Evolutionary conservation across 2,329 filamentous ascomycete genomes (phyloP).

Genomic region (Phyllosticta capitalensis): DNA sequence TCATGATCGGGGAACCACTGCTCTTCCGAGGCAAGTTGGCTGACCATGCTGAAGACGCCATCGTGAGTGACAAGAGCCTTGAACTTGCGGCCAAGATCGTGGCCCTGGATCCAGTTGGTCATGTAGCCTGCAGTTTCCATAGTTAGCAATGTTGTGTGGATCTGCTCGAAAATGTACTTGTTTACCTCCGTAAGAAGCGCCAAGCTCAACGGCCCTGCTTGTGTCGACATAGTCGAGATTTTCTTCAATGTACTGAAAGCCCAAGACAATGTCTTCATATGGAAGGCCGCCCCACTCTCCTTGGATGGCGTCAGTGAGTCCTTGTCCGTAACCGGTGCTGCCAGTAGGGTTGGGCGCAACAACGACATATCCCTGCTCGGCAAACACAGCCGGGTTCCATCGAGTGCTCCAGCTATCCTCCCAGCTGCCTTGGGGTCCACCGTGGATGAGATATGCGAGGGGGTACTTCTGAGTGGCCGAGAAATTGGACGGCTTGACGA

Average conservation of each 20-base stretch:
- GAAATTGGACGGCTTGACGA: constrained; percentile 56
- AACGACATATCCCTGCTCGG: constrained; percentile 78
- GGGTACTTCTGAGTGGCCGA: constrained; percentile 65
- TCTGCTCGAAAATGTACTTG: not conserved
- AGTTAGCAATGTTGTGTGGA: constrained; percentile 2
- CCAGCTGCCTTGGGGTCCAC: constrained; percentile 73
- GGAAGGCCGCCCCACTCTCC: constrained; percentile 78
- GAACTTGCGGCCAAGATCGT: constrained; percentile 72
- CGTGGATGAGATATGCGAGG: constrained; percentile 70
- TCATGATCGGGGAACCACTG: constrained; percentile 40
- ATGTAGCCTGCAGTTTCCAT: constrained; percentile 29
- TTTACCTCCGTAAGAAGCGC: constrained; percentile 43
- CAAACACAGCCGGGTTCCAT: constrained; percentile 81
- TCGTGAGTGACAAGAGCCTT: constrained; percentile 84
- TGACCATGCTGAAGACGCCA: constrained; percentile 60
- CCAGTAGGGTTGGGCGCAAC: constrained; percentile 77
- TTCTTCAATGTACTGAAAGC: constrained; percentile 62
- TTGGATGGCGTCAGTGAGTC: constrained; percentile 65
- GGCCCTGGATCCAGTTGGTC: constrained; percentile 79
- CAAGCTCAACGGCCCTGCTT: constrained; percentile 58
- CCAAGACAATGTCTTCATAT: constrained; percentile 71
- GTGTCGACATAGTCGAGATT: constrained; percentile 62
- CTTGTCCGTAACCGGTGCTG: constrained; percentile 72
- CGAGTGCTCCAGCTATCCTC: constrained; percentile 66
- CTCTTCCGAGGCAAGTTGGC: constrained; percentile 42